A percentile compares a stretch with the other conserved stretches of the same genome.
These are phyloP conservation scores for Hondaea fermentalgiana DNA, from an alignment of 108 stramenopile genomes.

Conservation along the genomic window DNA sequence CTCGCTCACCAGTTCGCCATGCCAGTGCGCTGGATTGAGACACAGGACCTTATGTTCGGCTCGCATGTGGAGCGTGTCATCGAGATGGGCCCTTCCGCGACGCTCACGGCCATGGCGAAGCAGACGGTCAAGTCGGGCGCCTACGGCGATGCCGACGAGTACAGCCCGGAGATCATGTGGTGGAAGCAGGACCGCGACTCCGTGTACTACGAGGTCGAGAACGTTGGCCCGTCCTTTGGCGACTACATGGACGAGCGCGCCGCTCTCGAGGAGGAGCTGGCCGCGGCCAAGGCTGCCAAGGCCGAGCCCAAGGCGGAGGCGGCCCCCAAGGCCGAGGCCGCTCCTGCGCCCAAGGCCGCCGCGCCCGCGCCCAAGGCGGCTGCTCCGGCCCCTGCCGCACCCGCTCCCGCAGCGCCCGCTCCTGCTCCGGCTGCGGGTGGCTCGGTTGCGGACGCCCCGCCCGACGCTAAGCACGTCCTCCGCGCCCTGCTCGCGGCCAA, in stretches of 20 bases:
- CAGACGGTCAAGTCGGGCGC: background rate
- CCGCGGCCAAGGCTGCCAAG: background rate
- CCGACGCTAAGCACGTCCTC: background rate
- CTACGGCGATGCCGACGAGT: background rate
- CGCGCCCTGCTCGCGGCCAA: constrained; percentile 4
- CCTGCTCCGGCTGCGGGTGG: background rate
- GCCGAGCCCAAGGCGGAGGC: background rate
- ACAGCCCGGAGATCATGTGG: background rate
- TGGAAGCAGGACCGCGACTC: background rate
- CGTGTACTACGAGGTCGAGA: background rate
- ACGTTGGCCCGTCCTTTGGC: background rate
- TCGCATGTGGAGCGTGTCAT: background rate
- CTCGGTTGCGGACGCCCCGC: background rate
- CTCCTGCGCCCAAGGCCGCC: background rate
- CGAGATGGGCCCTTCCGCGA: constrained; percentile 20
- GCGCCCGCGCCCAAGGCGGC: background rate
- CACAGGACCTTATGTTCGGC: constrained; percentile 8
- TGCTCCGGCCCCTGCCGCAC: background rate
- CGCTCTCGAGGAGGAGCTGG: background rate
- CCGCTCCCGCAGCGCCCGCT: background rate
- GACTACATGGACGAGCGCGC: background rate
- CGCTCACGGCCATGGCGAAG: constrained; percentile 18
- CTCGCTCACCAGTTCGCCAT: constrained; percentile 28
- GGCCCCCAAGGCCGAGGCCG: background rate
- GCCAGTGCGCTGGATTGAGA: constrained; percentile 24